Base-by-base conservation (phyloP, 2,329 filamentous ascomycete species). In the Aspergillus proliferans region DNA sequence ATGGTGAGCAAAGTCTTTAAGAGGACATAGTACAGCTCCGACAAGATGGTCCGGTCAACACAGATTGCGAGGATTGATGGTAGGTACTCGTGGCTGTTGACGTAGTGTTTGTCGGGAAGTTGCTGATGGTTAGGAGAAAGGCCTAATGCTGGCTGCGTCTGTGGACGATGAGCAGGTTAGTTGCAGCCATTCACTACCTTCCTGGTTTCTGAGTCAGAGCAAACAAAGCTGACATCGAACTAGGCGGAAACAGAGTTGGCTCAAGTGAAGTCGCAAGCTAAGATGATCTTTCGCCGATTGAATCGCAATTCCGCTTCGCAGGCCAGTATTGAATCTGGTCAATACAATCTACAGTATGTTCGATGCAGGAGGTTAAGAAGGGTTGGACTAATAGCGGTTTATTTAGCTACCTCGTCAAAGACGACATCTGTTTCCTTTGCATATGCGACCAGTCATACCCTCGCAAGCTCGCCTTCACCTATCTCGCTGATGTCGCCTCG, bases 391-490 rank as follows among this genome's bases (percentile, higher is more conserved):
- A 24, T 38, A 36, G 22, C 39, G 54, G 14, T 18, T 8, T 7
- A 21, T 41, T 39, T 63, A 90, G 87, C 80, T 95, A 95, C 77
- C 76, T 92, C 55, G 87, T 98, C 72, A 78, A 86, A 62, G 79
- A 84, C 64, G 85, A 88, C 61, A 80, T 98, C 59, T 85, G 90
- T 74, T 97, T 95, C 77, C 79, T 97, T 61, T 90, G 87, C 77
- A 92, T 98, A 71, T 91, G 88, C 77, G 91, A 96, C 71, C 81
- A 83, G 50, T 88, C 88, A 49, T 98, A 97, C 77, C 92, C 93
- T 50, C 92, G 93, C 72, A 97, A 98, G 74, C 87, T 98, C 44
- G 92, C 94, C 65, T 95, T 98, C 73, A 96, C 92, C 53, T 98
- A 97, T 80, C 89, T 98, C 52, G 84, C 88, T 61, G 93, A 98